Evolutionary conservation across 1,139 yeast genomes (phyloP), one percentile per base, ranked within the genome.

Genomic region (Nakaseomyces delphensis): DNA sequence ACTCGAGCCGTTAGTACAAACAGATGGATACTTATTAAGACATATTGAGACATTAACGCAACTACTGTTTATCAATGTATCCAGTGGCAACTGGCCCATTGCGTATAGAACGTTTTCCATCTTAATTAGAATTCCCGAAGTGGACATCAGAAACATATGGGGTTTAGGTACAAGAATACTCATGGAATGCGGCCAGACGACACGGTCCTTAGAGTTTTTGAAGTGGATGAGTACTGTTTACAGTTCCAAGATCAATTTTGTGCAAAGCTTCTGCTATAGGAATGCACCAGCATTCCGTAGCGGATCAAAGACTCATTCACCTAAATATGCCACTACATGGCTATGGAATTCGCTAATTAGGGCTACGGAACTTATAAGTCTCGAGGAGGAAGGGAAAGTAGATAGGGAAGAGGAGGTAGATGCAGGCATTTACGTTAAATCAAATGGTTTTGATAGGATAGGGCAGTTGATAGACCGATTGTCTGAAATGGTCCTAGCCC

Each of bases 121-220:
- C 2, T 51, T 80, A 28, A 57, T 77, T 1, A 56, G 80, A 42
- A 55, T 73, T 1, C 73, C 73, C 1, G 58, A 59, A 1, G 67
- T 74, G 4, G 83, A 79, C 55, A 55, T 78, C 2, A 62, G 77
- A 45, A 62, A 71, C 1, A 57, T 79, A 8, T 79, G 86, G 85
- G 74, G 80, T 0, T 39, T 77, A 1, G 85, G 83, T 0, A 60
- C 76, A 3, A 71, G 68, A 39, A 66, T 73, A 8, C 48, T 74
- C 41, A 43, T 45, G 23, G 48, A 53, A 10, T 36, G 41, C n/a
- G 45, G 49, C 19, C 39, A 42, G 10, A 19, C 37, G 13, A 44
- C 37, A 11, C 50, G 44, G 25, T 44, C 52, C 5, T 38, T 57
- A n/a, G 56, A 56, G 13, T 60, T 59, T 43, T 41, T 61, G 32